These are phyloP conservation scores for Claviceps sp. DNA, from an alignment of 2,329 filamentous ascomycete species.

Conservation along the genomic window DNA sequence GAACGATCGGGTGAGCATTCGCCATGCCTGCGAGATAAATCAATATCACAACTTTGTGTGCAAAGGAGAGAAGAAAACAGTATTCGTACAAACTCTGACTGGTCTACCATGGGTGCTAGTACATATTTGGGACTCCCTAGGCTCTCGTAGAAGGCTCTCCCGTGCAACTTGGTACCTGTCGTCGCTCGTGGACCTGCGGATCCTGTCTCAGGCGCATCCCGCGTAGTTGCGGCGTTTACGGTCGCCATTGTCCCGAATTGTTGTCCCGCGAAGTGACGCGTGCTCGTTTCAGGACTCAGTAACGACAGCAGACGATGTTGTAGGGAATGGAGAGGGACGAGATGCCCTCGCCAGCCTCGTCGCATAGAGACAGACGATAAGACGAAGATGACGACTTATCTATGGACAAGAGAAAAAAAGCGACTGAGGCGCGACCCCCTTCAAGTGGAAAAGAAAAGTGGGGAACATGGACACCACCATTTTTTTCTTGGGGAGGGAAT, in stretches of 20 bases:
- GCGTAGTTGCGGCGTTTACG: constrained; percentile 8
- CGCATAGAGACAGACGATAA: constrained; percentile 1
- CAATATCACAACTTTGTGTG: background rate
- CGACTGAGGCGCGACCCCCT: background rate
- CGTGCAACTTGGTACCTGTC: constrained; percentile 54
- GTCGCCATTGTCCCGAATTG: constrained; percentile 21
- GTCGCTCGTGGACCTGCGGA: constrained; percentile 7
- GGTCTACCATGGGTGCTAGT: constrained; percentile 94
- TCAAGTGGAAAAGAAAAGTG: background rate
- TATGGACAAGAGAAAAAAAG: background rate
- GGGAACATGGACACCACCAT: background rate
- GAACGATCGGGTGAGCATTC: constrained; percentile 89
- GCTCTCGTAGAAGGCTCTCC: constrained; percentile 86
- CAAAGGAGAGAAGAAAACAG: constrained; percentile 7
- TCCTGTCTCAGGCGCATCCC: constrained; percentile 7
- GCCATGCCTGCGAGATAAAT: constrained; percentile 64
- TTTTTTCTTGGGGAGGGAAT: too few relatives aligned
- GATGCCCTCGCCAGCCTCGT: background rate
- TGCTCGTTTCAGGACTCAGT: background rate
- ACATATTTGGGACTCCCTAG: constrained; percentile 85
- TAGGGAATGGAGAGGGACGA: background rate
- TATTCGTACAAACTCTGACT: constrained; percentile 78
- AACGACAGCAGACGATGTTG: background rate
- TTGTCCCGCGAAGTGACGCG: constrained; percentile 5
- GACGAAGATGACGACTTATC: background rate